These are phyloP conservation scores for Trypanosoma scelopori DNA, from an alignment of 208 protist genomes.

Conservation along the genomic window DNA sequence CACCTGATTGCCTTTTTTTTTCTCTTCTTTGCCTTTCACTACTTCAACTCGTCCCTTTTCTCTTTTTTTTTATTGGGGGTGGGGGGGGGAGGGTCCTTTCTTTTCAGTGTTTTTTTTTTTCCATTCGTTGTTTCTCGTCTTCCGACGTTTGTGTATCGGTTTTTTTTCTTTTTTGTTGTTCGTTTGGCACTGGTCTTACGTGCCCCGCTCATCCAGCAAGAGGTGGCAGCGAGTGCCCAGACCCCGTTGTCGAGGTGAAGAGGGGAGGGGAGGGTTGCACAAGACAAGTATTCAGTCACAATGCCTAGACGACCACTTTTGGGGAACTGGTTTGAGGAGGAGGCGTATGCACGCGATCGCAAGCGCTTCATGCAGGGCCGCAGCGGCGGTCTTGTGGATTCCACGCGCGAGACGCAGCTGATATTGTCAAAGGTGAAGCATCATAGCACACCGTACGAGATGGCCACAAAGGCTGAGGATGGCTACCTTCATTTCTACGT, in stretches of 20 bases:
- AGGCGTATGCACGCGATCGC: constrained; percentile 72
- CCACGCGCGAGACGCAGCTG: constrained; percentile 51
- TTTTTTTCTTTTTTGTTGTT: constrained; percentile 7
- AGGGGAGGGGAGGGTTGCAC: too few relatives aligned
- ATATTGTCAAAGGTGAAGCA: constrained; percentile 77
- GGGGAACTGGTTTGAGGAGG: constrained; percentile 88
- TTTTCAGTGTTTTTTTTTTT: not conserved
- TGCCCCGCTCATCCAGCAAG: too few relatives aligned
- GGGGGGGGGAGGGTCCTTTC: too few relatives aligned
- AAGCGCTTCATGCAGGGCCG: constrained; percentile 71
- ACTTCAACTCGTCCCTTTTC: not conserved
- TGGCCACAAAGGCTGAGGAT: constrained; percentile 51
- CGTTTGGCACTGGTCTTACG: too few relatives aligned
- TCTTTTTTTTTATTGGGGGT: constrained; percentile 14
- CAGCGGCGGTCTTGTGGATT: constrained; percentile 59
- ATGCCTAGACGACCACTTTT: constrained; percentile 74
- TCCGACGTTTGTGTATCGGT: not conserved
- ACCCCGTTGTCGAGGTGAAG: too few relatives aligned
- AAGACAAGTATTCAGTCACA: too few relatives aligned
- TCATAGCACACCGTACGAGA: constrained; percentile 70
- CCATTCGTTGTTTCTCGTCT: not conserved
- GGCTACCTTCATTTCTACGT: constrained; percentile 75
- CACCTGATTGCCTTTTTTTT: constrained; percentile 4
- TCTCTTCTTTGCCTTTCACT: not conserved
- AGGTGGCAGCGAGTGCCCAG: too few relatives aligned